Base-by-base conservation (phyloP, 768 basidiomycete species). In the Agrocybe chaxingu region DNA sequence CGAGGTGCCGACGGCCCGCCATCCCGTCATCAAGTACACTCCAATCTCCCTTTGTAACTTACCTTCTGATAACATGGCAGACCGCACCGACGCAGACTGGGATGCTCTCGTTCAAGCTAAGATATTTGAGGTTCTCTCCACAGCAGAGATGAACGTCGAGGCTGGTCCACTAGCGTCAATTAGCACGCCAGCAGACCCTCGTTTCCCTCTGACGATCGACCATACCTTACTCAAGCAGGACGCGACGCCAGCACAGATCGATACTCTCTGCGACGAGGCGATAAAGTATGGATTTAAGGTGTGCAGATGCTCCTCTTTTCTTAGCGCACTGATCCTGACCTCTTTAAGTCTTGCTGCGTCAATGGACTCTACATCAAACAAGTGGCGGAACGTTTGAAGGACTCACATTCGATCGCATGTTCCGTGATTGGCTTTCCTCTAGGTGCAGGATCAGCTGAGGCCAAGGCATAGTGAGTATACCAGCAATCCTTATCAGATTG, bases 381-480 rank as follows among this genome's bases (percentile, higher is more conserved):
- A 47, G 77, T 79, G 7, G 61, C 72, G 5, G 59, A 64, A 10
- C 70, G 70, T 13, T 61, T 80, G 29, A 37, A 60, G 35, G 71
- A 69, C 0, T 71, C 74, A 7, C 57, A 64, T 0, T 65, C 61
- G 3, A 68, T 77, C 2, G 64, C 73, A 2, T 80, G 79, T 50
- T 71, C 71, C 40, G 79, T 80, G 0, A 66, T 81, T 13, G 77
- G 77, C 2, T 80, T 81, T 53, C 78, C 78, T 38, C 67, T 80
- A 1, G 78, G 78, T 8, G 77, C 78, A 7, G 68, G 69, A 4
- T 70, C 72, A 13, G 61, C 73, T 3, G 65, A 64, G 41, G 63
- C 71, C 0, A 79, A 78, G 57, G 72, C 71, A 46, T 77, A 71
- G 78, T 78, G 18, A 59, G 70, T 65, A 24, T 5, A 24, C 3